Base-by-base conservation (phyloP, 2,329 filamentous ascomycete genomes). In the Paracorniculantispora psalliotae region DNA sequence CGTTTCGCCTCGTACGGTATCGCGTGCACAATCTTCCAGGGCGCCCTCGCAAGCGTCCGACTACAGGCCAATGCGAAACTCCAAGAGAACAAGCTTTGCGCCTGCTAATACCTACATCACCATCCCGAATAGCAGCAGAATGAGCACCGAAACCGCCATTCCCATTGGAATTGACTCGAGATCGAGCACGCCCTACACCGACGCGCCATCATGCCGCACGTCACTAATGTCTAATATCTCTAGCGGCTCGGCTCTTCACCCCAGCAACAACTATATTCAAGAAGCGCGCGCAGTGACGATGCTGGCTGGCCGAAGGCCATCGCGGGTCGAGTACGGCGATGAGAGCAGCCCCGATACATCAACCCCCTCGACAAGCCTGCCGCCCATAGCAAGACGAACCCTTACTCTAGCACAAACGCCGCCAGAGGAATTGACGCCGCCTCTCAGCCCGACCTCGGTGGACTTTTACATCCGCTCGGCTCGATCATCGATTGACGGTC, bases 371-470 rank as follows among this genome's bases (percentile, higher is more conserved):
- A 25, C 60, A 44, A 26, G 61, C 50, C 56, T 64, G 59, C 50
- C 63, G 52, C 4, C 52, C 56, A 12, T 64, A 67, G 10, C 65
- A 65, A 23, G 64, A 64, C 28, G 19, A 50, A 68, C 66, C 28
- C 25, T 51, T 25, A 39, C 17, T 6, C 8, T 64, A 62, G 25
- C 46, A 44, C 35, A 50, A 21, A 43, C 47, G 17, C 35, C 72
- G 1, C 68, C 71, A 1, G 73, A 77, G 10, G 75, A 79, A 58
- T 74, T 75, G 1, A 81, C 80, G 4, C 78, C 79, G 1, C 80
- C 81, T 0, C 62, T 81, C 33, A 83, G 81, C 30, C 82, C 82
- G 0, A 75, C 73, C 2, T 82, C 79, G 7, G 70, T 79, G 4
- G 80, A 83, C 56, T 79, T 79, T 52, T 79, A 75, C 61, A 70